Conservation (phyloP, 305 asterid species). For the Ajuga reptans region DNA sequence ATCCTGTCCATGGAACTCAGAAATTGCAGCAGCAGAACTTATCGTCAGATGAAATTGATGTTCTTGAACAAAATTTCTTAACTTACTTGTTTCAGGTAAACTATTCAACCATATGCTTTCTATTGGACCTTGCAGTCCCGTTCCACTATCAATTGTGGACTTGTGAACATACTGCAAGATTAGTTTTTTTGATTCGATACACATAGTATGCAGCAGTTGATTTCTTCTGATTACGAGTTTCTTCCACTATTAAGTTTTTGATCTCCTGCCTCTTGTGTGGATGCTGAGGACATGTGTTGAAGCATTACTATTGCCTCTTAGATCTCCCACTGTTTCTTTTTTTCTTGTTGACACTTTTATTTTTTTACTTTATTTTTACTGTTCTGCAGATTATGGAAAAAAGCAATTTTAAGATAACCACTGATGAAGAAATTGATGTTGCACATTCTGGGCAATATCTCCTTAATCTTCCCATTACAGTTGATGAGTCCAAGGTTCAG, state of each 20-base stretch:
- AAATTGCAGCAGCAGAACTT: conserved; percentile 87
- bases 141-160: neutral
- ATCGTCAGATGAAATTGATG: conserved; percentile 59
- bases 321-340: neutral
- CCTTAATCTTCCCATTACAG: conserved; percentile 85
- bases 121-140: neutral
- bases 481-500: conserved; percentile 83
- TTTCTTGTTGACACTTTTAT: neutral
- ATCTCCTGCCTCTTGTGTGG: conserved; percentile 7
- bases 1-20: conserved; percentile 74
- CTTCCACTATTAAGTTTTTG: neutral
- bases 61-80: conserved; percentile 86
- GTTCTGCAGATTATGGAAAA: conserved; percentile 69
- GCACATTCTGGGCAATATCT: conserved; percentile 95
- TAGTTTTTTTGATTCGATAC: neutral
- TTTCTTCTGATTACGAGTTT: neutral
- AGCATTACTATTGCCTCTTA: neutral
- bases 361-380: conserved; percentile 14
- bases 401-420: conserved; percentile 86
- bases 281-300: neutral
- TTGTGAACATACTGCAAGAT: neutral
- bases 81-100: conserved; percentile 74
- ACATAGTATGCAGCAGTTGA: neutral
- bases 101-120: conserved; percentile 12
- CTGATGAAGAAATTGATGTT: conserved; percentile 79